Percentiles rank a stretch among this genome's conserved stretches.
Conservation (phyloP, 2,329 filamentous ascomycete species). For the Cladorrhinum sp. region DNA sequence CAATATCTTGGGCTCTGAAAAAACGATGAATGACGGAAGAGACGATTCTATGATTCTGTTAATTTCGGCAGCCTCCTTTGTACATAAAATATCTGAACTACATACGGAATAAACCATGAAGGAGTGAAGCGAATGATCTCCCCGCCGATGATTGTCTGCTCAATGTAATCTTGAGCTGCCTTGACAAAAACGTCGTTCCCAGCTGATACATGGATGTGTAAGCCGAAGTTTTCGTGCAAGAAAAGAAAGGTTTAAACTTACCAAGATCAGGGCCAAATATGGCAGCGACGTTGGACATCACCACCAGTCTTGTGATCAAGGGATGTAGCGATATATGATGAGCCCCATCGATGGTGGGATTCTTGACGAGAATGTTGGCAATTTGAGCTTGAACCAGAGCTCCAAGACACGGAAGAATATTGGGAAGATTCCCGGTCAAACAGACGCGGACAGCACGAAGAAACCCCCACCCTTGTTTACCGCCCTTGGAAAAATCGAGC, state of each 20-base stretch:
- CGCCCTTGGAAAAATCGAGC: slow-evolving; percentile 25
- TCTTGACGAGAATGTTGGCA: not conserved
- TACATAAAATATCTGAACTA: not conserved
- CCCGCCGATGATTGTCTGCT: slow-evolving; percentile 27
- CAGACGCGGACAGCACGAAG: slow-evolving; percentile 2
- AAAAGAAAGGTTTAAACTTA: not conserved
- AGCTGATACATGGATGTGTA: slow-evolving; percentile 22
- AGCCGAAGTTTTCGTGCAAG: slow-evolving; percentile 1
- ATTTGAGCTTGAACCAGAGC: not conserved
- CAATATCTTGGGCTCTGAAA: not conserved
- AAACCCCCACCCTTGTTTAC: slow-evolving; percentile 30
- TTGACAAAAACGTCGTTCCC: slow-evolving; percentile 29
- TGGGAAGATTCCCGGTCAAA: not conserved
- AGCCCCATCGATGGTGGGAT: not conserved
- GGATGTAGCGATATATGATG: not conserved
- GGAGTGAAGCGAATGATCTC: slow-evolving; percentile 29
- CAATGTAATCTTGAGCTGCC: slow-evolving; percentile 24
- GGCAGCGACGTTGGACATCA: not conserved
- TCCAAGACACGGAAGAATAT: slow-evolving; percentile 7
- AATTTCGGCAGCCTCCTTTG: not conserved
- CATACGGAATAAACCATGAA: not conserved
- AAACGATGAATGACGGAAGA: not conserved
- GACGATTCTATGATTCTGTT: not conserved
- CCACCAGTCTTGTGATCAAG: not conserved
- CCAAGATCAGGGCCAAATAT: not conserved